Conservation (phyloP, 2,329 filamentous ascomycete species). For the Colletotrichum horii region DNA sequence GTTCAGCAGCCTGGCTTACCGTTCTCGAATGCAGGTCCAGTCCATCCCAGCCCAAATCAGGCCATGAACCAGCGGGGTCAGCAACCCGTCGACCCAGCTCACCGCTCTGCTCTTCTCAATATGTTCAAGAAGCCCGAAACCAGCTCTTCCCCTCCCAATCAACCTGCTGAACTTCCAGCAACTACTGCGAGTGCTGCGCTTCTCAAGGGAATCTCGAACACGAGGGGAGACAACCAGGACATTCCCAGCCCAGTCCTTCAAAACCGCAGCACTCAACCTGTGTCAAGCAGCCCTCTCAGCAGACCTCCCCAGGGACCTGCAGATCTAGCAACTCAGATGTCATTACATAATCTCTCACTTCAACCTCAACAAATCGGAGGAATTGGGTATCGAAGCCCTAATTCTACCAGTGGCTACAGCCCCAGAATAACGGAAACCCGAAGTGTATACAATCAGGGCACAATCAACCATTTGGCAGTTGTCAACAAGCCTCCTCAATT, state of each 20-base stretch:
- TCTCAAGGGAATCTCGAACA: background rate
- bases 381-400: background rate
- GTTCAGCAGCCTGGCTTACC: background rate
- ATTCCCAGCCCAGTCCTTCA: background rate
- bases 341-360: background rate
- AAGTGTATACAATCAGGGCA: background rate
- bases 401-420: background rate
- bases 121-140: conserved; percentile 56
- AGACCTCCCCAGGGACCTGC: conserved; percentile 6
- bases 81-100: conserved; percentile 35
- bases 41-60: background rate
- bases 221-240: background rate
- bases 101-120: conserved; percentile 54
- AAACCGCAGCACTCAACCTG: background rate
- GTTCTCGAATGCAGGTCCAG: background rate
- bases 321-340: background rate
- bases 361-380: background rate
- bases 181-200: conserved; percentile 10
- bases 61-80: conserved; percentile 17
- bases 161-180: conserved; percentile 14
- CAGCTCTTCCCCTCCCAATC: background rate
- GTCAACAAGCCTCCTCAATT: background rate
- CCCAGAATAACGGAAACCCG: background rate
- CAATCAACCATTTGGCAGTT: background rate
- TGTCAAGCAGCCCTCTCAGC: conserved; percentile 17